Conservation (phyloP, 2,329 filamentous ascomycete genomes). For the Claviceps sp. region DNA sequence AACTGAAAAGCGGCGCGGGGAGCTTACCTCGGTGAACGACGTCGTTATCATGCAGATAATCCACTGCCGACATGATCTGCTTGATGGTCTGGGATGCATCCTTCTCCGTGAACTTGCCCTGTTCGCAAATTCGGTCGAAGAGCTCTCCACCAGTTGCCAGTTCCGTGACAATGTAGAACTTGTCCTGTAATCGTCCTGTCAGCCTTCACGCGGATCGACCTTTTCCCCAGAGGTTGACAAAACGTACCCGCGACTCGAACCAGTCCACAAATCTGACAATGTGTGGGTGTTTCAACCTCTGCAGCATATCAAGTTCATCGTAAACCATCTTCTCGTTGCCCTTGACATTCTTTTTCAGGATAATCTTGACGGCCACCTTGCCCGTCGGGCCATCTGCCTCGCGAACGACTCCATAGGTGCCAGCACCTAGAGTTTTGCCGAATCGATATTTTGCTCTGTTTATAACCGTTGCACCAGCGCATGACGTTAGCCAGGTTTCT, state of each 20-base stretch:
- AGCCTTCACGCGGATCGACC: neutral
- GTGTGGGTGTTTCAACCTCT: slow-evolving; percentile 80
- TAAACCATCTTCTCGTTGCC: slow-evolving; percentile 98
- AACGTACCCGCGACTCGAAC: slow-evolving; percentile 87
- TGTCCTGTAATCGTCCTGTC: slow-evolving; percentile 50
- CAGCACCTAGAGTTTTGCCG: slow-evolving; percentile 84
- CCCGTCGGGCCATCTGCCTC: slow-evolving; percentile 77
- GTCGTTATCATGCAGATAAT: slow-evolving; percentile 88
- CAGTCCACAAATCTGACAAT: slow-evolving; percentile 97
- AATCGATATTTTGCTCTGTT: slow-evolving; percentile 75
- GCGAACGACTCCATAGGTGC: slow-evolving; percentile 95
- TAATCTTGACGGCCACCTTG: slow-evolving; percentile 95
- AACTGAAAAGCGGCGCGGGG: neutral
- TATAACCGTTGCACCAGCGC: slow-evolving; percentile 20
- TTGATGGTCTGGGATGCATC: slow-evolving; percentile 92
- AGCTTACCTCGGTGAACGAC: slow-evolving; percentile 80
- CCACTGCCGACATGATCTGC: slow-evolving; percentile 82
- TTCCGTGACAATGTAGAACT: slow-evolving; percentile 98
- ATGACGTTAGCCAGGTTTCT: slow-evolving; percentile 2
- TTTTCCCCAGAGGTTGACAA: neutral
- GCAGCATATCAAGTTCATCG: slow-evolving; percentile 89
- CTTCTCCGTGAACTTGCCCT: slow-evolving; percentile 97
- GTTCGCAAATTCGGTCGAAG: slow-evolving; percentile 95
- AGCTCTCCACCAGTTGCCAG: slow-evolving; percentile 90
- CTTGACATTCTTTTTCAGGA: slow-evolving; percentile 97